phyloP scores from a whole-genome alignment of 176 grass and related monocot genomes.

The Pontederia crassipes region DNA sequence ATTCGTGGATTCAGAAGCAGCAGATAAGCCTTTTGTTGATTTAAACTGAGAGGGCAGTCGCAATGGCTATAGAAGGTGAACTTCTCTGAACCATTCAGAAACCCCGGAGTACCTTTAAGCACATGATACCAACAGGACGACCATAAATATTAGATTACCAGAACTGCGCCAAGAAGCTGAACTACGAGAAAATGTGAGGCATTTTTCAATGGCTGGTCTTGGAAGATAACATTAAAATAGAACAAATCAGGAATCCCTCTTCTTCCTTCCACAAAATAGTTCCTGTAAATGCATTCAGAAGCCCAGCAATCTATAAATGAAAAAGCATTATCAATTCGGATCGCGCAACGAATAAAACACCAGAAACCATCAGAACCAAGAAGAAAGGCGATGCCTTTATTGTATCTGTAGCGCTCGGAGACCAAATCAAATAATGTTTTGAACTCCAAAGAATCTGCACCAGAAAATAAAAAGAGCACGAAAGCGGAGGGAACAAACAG shows the following conservation, averaged over 20 bases:
- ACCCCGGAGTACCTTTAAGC: conserved; percentile 33
- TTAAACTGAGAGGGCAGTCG: conserved; percentile 7
- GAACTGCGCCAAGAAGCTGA: background rate
- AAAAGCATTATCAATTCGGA: background rate
- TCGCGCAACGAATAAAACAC: background rate
- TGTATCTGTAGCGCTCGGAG: conserved; percentile 52
- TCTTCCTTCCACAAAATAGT: too few relatives aligned
- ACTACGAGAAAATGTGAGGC: background rate
- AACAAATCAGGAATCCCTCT: background rate
- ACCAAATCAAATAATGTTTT: background rate
- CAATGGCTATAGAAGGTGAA: conserved; percentile 7
- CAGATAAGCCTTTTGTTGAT: conserved; percentile 26
- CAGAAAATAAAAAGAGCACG: background rate
- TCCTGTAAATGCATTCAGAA: too few relatives aligned
- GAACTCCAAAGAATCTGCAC: background rate
- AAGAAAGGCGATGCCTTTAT: background rate
- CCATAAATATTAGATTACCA: background rate
- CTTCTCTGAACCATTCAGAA: conserved; percentile 34
- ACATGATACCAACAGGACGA: background rate
- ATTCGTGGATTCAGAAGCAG: conserved; percentile 15
- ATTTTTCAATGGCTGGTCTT: conserved; percentile 36
- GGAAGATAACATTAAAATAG: conserved; percentile 58
- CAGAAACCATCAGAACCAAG: background rate
- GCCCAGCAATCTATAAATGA: too few relatives aligned
- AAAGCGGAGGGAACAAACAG: too few relatives aligned